Evolutionary conservation across 2,329 filamentous ascomycete genomes (phyloP).

Genomic region (Grosmannia clavigera): DNA sequence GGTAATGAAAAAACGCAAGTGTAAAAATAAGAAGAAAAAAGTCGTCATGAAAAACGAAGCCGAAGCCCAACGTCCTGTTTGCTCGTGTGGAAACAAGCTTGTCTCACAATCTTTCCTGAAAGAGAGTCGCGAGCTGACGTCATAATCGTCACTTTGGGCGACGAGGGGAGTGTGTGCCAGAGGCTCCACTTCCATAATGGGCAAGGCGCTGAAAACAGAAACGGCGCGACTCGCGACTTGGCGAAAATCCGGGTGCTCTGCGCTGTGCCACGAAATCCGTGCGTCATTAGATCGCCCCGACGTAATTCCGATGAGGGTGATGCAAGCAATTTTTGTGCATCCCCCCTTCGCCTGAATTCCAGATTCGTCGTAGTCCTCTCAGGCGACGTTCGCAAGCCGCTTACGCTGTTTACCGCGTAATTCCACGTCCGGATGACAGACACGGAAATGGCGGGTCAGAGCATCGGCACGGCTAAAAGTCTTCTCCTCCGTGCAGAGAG

Average conservation of each 20-base stretch:
- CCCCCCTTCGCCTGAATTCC: not conserved
- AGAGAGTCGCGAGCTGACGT: not conserved
- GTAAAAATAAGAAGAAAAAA: not conserved
- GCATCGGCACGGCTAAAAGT: conserved; percentile 94
- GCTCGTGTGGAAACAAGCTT: not conserved
- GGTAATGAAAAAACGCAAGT: not conserved
- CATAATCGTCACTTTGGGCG: not conserved
- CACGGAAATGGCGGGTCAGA: conserved; percentile 83
- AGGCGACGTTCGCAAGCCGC: conserved; percentile 16
- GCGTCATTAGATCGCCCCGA: not conserved
- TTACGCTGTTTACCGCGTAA: conserved; percentile 53
- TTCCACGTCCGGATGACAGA: conserved; percentile 82
- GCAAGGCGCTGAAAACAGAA: not conserved
- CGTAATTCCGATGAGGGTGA: not conserved
- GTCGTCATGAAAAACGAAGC: not conserved
- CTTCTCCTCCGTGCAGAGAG: conserved; percentile 90
- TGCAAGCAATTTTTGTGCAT: too few species aligned
- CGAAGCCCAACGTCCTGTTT: not conserved
- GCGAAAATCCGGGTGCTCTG: not conserved
- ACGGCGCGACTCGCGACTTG: not conserved
- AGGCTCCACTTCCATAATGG: not conserved
- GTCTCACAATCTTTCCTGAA: not conserved
- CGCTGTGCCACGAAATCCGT: not conserved
- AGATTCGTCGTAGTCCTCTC: not conserved
- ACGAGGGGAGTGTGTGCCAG: not conserved